Evolutionary conservation across 176 grass and related monocot species (phyloP).

Genomic region (Pharus latifolius): DNA sequence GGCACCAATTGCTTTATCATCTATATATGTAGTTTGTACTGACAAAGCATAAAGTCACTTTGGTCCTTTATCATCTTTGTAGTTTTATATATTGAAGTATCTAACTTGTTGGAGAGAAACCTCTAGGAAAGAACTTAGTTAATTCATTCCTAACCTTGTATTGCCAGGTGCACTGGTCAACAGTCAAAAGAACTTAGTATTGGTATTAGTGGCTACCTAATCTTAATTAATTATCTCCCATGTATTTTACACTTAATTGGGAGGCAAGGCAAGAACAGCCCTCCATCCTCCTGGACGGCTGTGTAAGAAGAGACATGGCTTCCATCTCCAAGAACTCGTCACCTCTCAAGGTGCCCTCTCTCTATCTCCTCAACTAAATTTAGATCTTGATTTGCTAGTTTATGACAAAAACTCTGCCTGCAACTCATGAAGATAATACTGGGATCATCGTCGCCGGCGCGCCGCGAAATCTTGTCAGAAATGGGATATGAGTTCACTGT

Average conservation of each 20-base stretch:
- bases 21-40: too few species aligned
- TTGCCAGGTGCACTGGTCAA: not conserved
- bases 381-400: too few species aligned
- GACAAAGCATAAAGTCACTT: too few species aligned
- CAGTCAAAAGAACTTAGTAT: not conserved
- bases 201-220: too few species aligned
- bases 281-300: not conserved
- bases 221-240: too few species aligned
- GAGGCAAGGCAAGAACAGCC: not conserved
- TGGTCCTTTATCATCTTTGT: too few species aligned
- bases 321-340: not conserved
- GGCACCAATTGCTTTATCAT: too few species aligned
- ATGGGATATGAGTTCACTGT: constrained; percentile 68
- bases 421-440: constrained; percentile 42
- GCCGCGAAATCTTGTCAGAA: constrained; percentile 48
- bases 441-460: constrained; percentile 64
- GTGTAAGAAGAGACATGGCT: not conserved
- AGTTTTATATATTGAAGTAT: not conserved
- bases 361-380: too few species aligned
- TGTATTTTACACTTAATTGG: too few species aligned
- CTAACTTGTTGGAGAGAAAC: not conserved
- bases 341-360: constrained; percentile 1
- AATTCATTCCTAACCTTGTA: too few species aligned
- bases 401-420: too few species aligned
- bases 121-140: not conserved